phyloP scores from a whole-genome alignment of 306 rosid genomes.

The Vigna mungo region DNA sequence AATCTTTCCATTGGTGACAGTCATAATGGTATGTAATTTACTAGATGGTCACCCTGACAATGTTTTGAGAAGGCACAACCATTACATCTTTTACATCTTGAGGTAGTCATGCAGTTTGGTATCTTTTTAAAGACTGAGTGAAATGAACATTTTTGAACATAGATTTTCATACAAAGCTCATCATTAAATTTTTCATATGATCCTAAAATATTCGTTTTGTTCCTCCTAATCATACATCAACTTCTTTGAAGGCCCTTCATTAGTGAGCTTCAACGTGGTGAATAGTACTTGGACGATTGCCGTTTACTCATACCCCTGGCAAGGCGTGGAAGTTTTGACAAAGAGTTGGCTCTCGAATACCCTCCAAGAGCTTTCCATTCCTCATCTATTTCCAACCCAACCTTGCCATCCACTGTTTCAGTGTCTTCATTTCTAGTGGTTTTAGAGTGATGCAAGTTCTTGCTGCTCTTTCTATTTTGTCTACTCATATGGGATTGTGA shows the following conservation, averaged over 20 bases:
- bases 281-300: constrained; percentile 39
- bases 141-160: not conserved
- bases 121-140: constrained; percentile 19
- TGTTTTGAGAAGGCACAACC: constrained; percentile 20
- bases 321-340: constrained; percentile 51
- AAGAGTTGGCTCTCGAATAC: constrained; percentile 58
- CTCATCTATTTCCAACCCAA: constrained; percentile 36
- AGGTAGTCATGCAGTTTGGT: constrained; percentile 22
- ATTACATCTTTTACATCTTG: constrained; percentile 36
- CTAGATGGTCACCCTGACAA: not conserved
- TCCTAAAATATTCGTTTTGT: constrained; percentile 1
- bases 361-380: constrained; percentile 60
- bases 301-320: constrained; percentile 43
- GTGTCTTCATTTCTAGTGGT: constrained; percentile 41
- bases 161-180: constrained; percentile 8
- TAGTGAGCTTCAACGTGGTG: constrained; percentile 45
- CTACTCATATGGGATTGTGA: constrained; percentile 10
- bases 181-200: constrained; percentile 12
- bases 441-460: constrained; percentile 36
- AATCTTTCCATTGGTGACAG: constrained; percentile 36
- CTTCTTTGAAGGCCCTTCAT: constrained; percentile 19
- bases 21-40: constrained; percentile 22
- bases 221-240: constrained; percentile 31
- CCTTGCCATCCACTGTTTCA: constrained; percentile 39
- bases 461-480: constrained; percentile 34